Conservation (phyloP, 805 yeast species). For the Priceomyces haplophilus region DNA sequence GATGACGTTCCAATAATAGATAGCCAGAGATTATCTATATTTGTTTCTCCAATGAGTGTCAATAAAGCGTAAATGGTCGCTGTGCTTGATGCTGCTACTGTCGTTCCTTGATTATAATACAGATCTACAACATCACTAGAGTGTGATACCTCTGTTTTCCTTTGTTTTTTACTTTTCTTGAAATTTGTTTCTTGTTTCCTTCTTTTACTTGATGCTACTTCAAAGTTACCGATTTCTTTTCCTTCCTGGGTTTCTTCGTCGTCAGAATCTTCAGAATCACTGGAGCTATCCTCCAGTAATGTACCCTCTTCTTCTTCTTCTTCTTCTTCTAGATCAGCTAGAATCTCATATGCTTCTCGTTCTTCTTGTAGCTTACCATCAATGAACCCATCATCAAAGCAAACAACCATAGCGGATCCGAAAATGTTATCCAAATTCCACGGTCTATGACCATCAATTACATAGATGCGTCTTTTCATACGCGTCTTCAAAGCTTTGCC, state of each 20-base stretch:
- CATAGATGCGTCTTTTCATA: slow-evolving; percentile 61
- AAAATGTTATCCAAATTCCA: slow-evolving; percentile 94
- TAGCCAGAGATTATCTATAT: slow-evolving; percentile 70
- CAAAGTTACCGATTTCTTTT: slow-evolving; percentile 17
- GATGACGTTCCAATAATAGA: slow-evolving; percentile 87
- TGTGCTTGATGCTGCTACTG: slow-evolving; percentile 69
- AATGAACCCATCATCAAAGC: slow-evolving; percentile 84
- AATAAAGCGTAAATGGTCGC: slow-evolving; percentile 77
- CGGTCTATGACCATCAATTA: slow-evolving; percentile 91
- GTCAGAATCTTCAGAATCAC: slow-evolving; percentile 10
- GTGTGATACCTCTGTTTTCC: slow-evolving; percentile 37
- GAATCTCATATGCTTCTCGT: slow-evolving; percentile 56
- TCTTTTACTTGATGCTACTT: slow-evolving; percentile 20
- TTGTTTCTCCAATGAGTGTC: slow-evolving; percentile 80
- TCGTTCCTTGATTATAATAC: slow-evolving; percentile 83
- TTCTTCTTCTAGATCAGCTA: slow-evolving; percentile 41
- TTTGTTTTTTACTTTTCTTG: slow-evolving; percentile 35
- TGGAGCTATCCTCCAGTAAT: slow-evolving; percentile 12
- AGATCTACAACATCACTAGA: slow-evolving; percentile 60
- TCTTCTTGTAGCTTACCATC: slow-evolving; percentile 57
- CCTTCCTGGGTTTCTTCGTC: slow-evolving; percentile 21
- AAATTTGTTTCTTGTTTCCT: slow-evolving; percentile 27
- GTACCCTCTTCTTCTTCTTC: slow-evolving; percentile 31
- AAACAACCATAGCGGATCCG: slow-evolving; percentile 72
- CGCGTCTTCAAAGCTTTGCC: slow-evolving; percentile 13